Base-by-base conservation (phyloP, 306 rosid genomes). In the Lathyrus sativus region DNA sequence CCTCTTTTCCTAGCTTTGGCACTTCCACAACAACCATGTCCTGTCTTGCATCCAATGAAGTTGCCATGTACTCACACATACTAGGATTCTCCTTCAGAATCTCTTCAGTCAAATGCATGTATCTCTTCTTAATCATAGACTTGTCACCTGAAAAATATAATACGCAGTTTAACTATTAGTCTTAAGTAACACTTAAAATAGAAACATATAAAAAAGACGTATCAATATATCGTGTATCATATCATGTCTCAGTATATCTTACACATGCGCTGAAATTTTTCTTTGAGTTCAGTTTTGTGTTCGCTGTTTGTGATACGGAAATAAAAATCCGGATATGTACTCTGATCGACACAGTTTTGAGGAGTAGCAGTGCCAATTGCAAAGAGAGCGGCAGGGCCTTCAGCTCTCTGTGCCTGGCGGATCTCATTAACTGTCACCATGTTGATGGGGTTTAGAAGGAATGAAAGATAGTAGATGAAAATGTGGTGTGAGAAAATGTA, bases 321-420 rank as follows among this genome's bases (percentile, higher is more conserved):
- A 62, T 83, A 86, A 44, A 42, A 87, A 61, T 87, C 91, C 0
- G 89, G 87, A 15, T 84, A 87, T 0, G 80, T 28, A 61, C 81
- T 78, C 28, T 87, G 91, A 0, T 79, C 79, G 0, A 87, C 73
- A 4, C 89, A 84, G 42, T 84, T 86, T 2, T 83, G 62, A 2
- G 89, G 92, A 33, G 77, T 82, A 0, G 92, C 81, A 0, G 84
- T 87, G 39, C 89, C 89, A 5, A 87, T 87, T 7, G 89, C 91
- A 68, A 86, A n/a, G 6, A 84, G 73, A 0, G 87, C 79, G 53
- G 89, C 91, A 1, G 91, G 82, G 6, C 91, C 91, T 59, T 86
- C 85, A 0, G 91, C 91, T 45, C 84, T 17, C 5, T 86, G 91
- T 60, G 85, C 82, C 68, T 70, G 75, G 55, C 91, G 84, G 33